Percentiles rank a stretch among this genome's conserved stretches.
phyloP scores from a whole-genome alignment of 768 basidiomycete species.

The Lactarius deliciosus region DNA sequence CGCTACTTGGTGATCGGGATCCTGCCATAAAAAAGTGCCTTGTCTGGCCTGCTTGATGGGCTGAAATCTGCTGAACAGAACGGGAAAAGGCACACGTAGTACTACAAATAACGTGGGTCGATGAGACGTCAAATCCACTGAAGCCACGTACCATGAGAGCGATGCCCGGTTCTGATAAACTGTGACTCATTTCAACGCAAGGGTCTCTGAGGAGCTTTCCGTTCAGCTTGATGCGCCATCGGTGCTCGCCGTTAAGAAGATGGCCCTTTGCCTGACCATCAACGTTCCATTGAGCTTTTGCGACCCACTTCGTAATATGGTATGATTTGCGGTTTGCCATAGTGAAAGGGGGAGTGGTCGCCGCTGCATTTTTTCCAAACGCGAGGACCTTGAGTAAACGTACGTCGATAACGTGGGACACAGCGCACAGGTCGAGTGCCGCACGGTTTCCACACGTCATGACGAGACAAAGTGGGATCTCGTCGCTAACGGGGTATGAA shows the following conservation, averaged over 20 bases:
- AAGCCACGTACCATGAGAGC: constrained; percentile 16
- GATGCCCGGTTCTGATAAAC: constrained; percentile 11
- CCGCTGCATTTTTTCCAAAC: constrained; percentile 20
- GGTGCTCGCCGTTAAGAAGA: not conserved
- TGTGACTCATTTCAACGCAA: constrained; percentile 5
- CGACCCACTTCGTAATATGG: constrained; percentile 11
- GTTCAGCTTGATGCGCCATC: constrained; percentile 17
- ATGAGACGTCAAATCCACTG: not conserved
- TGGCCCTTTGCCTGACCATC: not conserved
- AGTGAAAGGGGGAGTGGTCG: not conserved
- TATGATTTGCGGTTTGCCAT: not conserved
- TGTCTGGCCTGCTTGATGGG: not conserved
- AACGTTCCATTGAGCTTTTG: constrained; percentile 19
- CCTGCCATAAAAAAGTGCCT: constrained; percentile 9
- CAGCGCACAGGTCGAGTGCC: constrained; percentile 17
- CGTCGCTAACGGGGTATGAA: constrained; percentile 8
- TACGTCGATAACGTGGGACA: constrained; percentile 19
- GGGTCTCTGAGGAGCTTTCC: constrained; percentile 4
- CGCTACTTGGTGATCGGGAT: not conserved
- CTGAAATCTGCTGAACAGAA: not conserved
- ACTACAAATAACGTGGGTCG: constrained; percentile 7
- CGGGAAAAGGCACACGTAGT: constrained; percentile 15
- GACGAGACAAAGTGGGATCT: constrained; percentile 17
- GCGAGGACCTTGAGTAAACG: constrained; percentile 19
- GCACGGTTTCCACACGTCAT: constrained; percentile 12